Base-by-base conservation (phyloP, 257 asterid genomes). In the Scutellaria barbata region DNA sequence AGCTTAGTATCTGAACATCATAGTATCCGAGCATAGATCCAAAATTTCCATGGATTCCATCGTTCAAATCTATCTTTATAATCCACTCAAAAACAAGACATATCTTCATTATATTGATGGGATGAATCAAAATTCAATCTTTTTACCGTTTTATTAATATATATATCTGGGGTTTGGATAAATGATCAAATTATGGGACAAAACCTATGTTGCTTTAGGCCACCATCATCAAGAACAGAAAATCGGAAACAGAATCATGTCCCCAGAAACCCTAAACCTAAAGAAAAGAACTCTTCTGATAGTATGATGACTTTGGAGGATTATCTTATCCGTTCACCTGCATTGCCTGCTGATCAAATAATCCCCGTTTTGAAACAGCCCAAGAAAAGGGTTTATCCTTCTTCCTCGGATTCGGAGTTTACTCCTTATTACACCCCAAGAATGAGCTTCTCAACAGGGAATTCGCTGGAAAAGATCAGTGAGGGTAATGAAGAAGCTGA, bases 201-300 rank as follows among this genome's bases (percentile, higher is more conserved):
- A 59, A 50, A 10, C 8, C 51, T 78, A 8, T 75, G 86, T 59
- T 81, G 83, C 71, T 63, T 75, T 7, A 57, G 66, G 77, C 74
- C 71, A 8, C 77, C 35, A 30, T 22, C 74, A 7, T 30, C 77
- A 22, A 50, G 61, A 39, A 22, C 63, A 40, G 55, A 63, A 40
- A 20, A 48, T 39, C 57, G 52, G 56, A 48, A 25, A 8, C 45
- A 35, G 47, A 42, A 42, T 7, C 11, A 48, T 39, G 7, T 3
- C 3, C 10, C 45, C 20, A 46, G 17, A 3, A 61, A 40, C 52
- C 33, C 20, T 16, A 13, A 46, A 9, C 56, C 17, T 52, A 50
- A 12, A 61, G n/a, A 51, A 59, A n/a, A n/a, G n/a, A n/a, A n/a
- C n/a, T n/a, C n/a, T n/a, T n/a, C n/a, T n/a, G n/a, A n/a, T n/a